Conservation (phyloP, 805 yeast genomes). For the Myxozyma neotropica region DNA sequence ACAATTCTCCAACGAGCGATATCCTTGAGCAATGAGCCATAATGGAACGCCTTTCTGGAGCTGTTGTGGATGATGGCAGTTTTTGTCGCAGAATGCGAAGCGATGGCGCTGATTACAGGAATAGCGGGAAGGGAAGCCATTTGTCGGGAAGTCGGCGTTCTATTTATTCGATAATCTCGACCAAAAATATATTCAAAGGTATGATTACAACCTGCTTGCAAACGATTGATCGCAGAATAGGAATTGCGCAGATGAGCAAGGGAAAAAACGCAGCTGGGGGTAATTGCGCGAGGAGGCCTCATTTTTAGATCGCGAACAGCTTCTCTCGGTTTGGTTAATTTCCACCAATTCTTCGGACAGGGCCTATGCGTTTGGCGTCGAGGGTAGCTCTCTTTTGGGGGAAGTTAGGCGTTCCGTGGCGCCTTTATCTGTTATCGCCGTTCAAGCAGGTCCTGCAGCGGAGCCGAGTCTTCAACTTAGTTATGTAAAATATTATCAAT, state of each 20-base stretch:
- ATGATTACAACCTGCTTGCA: neutral
- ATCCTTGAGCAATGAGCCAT: constrained; percentile 39
- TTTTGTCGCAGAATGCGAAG: constrained; percentile 36
- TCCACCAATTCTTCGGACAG: neutral
- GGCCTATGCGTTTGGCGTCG: neutral
- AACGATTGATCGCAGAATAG: neutral
- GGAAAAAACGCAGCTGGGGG: neutral
- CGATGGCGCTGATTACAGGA: constrained; percentile 25
- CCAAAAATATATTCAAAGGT: neutral
- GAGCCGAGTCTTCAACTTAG: neutral
- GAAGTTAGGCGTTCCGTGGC: neutral
- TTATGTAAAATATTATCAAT: neutral
- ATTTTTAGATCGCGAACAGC: neutral
- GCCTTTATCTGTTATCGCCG: constrained; percentile 11
- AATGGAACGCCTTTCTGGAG: constrained; percentile 39
- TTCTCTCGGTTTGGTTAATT: too few species aligned
- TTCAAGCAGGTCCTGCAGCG: neutral
- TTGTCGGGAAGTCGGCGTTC: neutral
- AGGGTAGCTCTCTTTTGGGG: neutral
- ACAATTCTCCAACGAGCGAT: constrained; percentile 38
- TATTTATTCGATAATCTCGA: neutral
- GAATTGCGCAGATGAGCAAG: neutral
- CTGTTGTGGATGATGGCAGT: constrained; percentile 41
- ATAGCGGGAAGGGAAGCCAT: constrained; percentile 23
- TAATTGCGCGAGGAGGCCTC: neutral